Evolutionary conservation across 2,329 filamentous ascomycete species (phyloP).

Genomic region (Scedosporium apiospermum): DNA sequence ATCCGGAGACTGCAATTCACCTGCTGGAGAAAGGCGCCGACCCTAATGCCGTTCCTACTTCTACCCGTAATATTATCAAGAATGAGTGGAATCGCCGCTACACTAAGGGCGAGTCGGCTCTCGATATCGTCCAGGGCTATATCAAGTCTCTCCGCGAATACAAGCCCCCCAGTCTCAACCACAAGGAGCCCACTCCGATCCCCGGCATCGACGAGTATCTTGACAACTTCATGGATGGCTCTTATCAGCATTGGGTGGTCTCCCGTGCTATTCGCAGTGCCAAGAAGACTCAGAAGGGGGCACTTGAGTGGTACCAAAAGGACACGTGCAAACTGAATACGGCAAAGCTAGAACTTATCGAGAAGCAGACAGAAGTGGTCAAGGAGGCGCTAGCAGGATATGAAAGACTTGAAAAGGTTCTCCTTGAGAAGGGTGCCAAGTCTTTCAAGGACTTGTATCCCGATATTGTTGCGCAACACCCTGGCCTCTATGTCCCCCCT

Average conservation of each 20-base stretch:
- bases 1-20: conserved; percentile 38
- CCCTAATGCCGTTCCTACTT: conserved; percentile 46
- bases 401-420: conserved; percentile 40
- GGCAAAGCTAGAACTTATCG: neutral
- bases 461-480: conserved; percentile 24
- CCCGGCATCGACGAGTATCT: conserved; percentile 44
- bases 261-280: conserved; percentile 25
- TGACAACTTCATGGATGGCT: conserved; percentile 34
- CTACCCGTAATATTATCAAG: conserved; percentile 24
- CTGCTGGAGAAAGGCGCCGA: conserved; percentile 58
- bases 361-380: conserved; percentile 44
- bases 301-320: conserved; percentile 20
- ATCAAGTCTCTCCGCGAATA: conserved; percentile 40
- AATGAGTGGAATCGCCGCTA: conserved; percentile 22
- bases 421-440: conserved; percentile 54
- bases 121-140: conserved; percentile 51
- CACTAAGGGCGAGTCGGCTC: conserved; percentile 33
- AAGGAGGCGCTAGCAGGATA: conserved; percentile 39
- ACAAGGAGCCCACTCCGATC: conserved; percentile 19
- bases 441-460: conserved; percentile 57
- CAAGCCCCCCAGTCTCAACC: conserved; percentile 14
- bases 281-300: conserved; percentile 21
- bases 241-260: conserved; percentile 51
- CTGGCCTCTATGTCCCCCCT: conserved; percentile 4
- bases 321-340: conserved; percentile 1